phyloP scores from a whole-genome alignment of 73 alveolate species.

The Loxodes magnus region DNA sequence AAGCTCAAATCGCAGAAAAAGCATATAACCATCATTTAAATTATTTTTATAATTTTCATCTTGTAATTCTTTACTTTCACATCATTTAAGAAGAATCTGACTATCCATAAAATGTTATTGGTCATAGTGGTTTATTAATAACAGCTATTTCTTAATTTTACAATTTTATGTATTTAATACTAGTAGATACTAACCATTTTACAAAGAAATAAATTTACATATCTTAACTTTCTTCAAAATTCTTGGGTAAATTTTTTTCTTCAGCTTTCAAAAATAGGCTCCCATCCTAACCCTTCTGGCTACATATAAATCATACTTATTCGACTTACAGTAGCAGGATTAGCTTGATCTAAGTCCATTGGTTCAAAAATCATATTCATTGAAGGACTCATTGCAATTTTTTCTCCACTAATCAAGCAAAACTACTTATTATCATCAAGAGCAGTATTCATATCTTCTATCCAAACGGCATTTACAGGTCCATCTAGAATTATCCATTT shows the following conservation, averaged over 20 bases:
- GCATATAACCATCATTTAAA: no score
- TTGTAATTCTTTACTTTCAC: no score
- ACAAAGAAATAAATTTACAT: slow-evolving; percentile 61
- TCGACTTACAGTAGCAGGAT: slow-evolving; percentile 99
- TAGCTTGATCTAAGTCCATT: slow-evolving; percentile 98
- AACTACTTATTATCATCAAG: slow-evolving; percentile 96
- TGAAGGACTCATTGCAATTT: slow-evolving; percentile 85
- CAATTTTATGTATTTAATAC: slow-evolving; percentile 32
- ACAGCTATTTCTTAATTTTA: not conserved
- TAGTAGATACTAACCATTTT: slow-evolving; percentile 68
- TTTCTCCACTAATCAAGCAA: slow-evolving; percentile 93
- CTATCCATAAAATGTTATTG: no score
- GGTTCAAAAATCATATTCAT: slow-evolving; percentile 97
- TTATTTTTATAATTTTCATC: no score
- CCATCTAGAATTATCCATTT: slow-evolving; percentile 99
- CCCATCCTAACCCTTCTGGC: slow-evolving; percentile 83
- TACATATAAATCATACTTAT: slow-evolving; percentile 98
- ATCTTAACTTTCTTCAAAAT: slow-evolving; percentile 54
- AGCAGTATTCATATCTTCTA: slow-evolving; percentile 97
- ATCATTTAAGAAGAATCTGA: no score
- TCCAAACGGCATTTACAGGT: slow-evolving; percentile 99
- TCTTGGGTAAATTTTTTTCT: slow-evolving; percentile 65
- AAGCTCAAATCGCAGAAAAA: no score
- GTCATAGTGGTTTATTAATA: slow-evolving; percentile 1
- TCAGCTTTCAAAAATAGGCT: slow-evolving; percentile 83